These are phyloP conservation scores for Eragrostis nindensis DNA, from an alignment of 176 grass and related monocot species.

Conservation along the genomic window DNA sequence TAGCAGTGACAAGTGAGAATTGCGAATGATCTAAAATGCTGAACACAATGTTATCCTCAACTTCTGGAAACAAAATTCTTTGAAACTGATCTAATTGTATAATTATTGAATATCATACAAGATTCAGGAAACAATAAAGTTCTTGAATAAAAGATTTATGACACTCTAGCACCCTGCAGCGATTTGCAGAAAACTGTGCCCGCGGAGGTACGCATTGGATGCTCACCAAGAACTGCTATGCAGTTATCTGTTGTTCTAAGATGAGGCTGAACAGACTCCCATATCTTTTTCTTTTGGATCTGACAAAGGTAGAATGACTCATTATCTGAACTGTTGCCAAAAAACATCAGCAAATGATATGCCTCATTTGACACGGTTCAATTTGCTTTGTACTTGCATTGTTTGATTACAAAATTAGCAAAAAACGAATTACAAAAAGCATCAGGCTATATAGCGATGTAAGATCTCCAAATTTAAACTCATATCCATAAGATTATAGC, in stretches of 20 bases:
- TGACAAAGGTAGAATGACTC: slow-evolving; percentile 27
- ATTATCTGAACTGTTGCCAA: slow-evolving; percentile 32
- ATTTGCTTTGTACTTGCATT: neutral
- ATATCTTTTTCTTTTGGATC: slow-evolving; percentile 98
- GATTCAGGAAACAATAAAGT: slow-evolving; percentile 3
- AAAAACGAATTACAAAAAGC: neutral
- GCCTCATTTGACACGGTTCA: neutral
- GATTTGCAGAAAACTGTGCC: slow-evolving; percentile 72
- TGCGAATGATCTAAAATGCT: neutral
- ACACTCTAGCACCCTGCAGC: slow-evolving; percentile 81
- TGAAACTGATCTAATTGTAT: neutral
- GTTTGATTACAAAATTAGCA: neutral
- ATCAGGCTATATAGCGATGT: too few relatives aligned
- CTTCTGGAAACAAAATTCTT: neutral
- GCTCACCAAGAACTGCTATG: slow-evolving; percentile 56
- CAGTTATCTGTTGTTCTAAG: slow-evolving; percentile 77
- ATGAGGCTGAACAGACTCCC: slow-evolving; percentile 90
- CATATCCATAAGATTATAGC: neutral
- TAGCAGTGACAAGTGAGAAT: neutral
- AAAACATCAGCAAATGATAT: neutral
- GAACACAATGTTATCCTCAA: neutral
- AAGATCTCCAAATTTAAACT: neutral
- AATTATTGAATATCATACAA: slow-evolving; percentile 11
- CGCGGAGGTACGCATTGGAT: slow-evolving; percentile 72
- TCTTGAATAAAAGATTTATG: slow-evolving; percentile 50